These are phyloP conservation scores for Gastrodia elata DNA, from an alignment of 106 monocot genomes.

Conservation along the genomic window DNA sequence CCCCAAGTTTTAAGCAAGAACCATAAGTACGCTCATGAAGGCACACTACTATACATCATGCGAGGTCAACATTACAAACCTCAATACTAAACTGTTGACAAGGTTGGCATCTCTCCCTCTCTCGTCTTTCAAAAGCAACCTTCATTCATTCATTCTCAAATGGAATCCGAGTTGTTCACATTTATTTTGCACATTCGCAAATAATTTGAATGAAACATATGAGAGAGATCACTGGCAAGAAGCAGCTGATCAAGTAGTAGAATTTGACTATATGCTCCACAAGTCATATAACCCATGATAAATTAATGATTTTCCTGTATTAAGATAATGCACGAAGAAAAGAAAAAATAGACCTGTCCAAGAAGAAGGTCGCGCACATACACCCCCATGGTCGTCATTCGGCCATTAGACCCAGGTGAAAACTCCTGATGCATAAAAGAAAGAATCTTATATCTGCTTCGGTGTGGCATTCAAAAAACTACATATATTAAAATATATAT, in stretches of 20 bases:
- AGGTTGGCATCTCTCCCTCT: constrained; percentile 39
- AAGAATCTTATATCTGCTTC: not conserved
- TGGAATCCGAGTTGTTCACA: constrained; percentile 28
- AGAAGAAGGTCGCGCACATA: constrained; percentile 93
- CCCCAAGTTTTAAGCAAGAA: not conserved
- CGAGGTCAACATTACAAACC: constrained; percentile 64
- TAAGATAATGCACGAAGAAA: not conserved
- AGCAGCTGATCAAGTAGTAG: not conserved
- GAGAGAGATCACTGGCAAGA: constrained; percentile 9
- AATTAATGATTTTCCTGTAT: not conserved
- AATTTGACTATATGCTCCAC: not conserved
- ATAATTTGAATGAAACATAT: constrained; percentile 3
- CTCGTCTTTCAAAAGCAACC: constrained; percentile 46
- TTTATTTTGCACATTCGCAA: no score
- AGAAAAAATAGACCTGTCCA: constrained; percentile 55
- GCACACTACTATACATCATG: constrained; percentile 19
- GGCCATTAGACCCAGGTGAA: constrained; percentile 73
- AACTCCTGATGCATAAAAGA: constrained; percentile 60
- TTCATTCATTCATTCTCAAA: no score
- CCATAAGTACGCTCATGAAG: constrained; percentile 1
- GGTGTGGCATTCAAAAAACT: not conserved
- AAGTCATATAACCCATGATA: not conserved
- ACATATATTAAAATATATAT: not conserved
- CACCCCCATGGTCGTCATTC: constrained; percentile 81
- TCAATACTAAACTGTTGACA: constrained; percentile 44